Conservation (phyloP, 2,329 filamentous ascomycete genomes). For the Colletotrichum godetiae region DNA sequence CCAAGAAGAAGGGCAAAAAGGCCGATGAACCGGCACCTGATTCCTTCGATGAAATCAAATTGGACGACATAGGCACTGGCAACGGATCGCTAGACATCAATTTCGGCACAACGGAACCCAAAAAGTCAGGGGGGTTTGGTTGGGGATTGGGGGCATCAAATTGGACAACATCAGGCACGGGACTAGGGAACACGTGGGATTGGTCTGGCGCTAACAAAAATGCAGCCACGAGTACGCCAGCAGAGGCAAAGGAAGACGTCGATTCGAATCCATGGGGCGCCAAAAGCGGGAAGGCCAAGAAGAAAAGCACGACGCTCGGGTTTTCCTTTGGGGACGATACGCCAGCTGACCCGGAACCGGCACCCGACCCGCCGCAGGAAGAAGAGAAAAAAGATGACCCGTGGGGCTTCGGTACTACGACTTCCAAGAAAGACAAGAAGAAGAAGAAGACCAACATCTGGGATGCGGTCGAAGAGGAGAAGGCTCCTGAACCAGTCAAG, state of each 20-base stretch:
- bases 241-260: conserved; percentile 53
- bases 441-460: conserved; percentile 54
- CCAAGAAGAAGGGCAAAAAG: conserved; percentile 68
- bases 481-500: conserved; percentile 38
- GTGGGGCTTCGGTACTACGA: conserved; percentile 43
- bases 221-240: conserved; percentile 44
- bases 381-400: conserved; percentile 52
- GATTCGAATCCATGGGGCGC: conserved; percentile 63
- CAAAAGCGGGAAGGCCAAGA: conserved; percentile 61
- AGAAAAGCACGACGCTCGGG: conserved; percentile 55
- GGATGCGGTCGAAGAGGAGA: conserved; percentile 49
- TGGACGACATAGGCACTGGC: conserved; percentile 62
- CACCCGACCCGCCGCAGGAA: conserved; percentile 26
- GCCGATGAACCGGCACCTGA: conserved; percentile 49
- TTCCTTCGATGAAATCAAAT: conserved; percentile 74
- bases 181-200: conserved; percentile 50
- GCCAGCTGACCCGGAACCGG: conserved; percentile 18
- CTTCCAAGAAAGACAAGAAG: conserved; percentile 56
- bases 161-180: conserved; percentile 64
- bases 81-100: conserved; percentile 66
- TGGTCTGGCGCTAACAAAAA: conserved; percentile 51
- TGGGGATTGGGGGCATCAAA: conserved; percentile 65
- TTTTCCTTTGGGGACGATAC: conserved; percentile 58
- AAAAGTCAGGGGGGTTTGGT: conserved; percentile 58
- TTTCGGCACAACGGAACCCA: conserved; percentile 60